Conservation (phyloP, 2,329 filamentous ascomycete genomes). For the Macrophomina tecta region DNA sequence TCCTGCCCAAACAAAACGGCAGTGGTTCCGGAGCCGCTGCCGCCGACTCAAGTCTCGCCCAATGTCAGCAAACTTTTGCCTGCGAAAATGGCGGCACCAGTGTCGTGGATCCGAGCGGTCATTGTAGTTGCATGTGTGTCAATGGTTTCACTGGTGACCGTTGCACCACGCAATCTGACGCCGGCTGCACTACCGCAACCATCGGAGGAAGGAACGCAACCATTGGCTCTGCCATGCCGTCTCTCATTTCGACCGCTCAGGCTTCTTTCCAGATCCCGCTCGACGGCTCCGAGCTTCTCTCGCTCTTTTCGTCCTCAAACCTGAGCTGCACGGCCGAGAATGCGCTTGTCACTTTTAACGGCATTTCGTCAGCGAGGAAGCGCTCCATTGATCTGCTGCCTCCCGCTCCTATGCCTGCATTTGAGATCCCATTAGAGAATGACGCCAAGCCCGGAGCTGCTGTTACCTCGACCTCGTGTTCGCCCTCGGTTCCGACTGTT, state of each 20-base stretch:
- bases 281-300: slow-evolving; percentile 70
- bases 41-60: slow-evolving; percentile 25
- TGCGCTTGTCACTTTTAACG: slow-evolving; percentile 83
- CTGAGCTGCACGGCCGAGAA: slow-evolving; percentile 87
- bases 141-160: slow-evolving; percentile 79
- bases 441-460: background rate
- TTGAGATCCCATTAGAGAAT: slow-evolving; percentile 2
- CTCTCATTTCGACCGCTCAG: slow-evolving; percentile 69
- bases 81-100: slow-evolving; percentile 85
- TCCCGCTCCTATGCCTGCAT: slow-evolving; percentile 1
- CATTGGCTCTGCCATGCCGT: slow-evolving; percentile 78
- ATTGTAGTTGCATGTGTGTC: slow-evolving; percentile 85
- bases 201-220: slow-evolving; percentile 65
- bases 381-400: slow-evolving; percentile 15
- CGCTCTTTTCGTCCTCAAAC: slow-evolving; percentile 75
- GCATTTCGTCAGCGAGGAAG: slow-evolving; percentile 36
- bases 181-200: slow-evolving; percentile 62
- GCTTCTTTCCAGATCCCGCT: slow-evolving; percentile 78
- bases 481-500: background rate
- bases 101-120: slow-evolving; percentile 65
- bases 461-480: background rate
- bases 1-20: slow-evolving; percentile 58
- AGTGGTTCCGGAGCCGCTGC: slow-evolving; percentile 30
- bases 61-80: slow-evolving; percentile 65
- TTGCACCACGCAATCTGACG: slow-evolving; percentile 59